Evolutionary conservation across 108 stramenopile species (phyloP), one percentile per base, ranked within the genome.

Genomic region (Chaetoceros tenuissimus): DNA sequence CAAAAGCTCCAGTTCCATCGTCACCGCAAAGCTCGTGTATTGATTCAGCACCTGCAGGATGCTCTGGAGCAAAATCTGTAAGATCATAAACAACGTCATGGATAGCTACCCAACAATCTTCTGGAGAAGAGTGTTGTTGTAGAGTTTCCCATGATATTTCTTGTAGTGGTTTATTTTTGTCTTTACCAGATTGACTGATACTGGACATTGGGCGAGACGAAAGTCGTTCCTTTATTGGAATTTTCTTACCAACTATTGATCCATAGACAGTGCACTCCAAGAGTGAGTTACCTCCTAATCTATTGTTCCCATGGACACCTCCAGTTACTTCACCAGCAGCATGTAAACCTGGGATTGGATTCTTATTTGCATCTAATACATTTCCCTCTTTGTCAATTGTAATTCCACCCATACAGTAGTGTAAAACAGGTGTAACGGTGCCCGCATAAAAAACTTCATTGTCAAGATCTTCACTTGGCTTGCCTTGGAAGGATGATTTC

Each of bases 391-490:
- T 59, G 65, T 89, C 70, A 46, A 96, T 90, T 27, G 71, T 82
- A 31, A 96, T 70, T 13, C 94, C 95, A 23, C 95, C 95, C 92
- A 96, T 94, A 48, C 87, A 89, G 74, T 96, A 96, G 64, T 96
- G 95, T 28, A 96, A 64, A 1, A 82, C 82, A 5, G 92, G 89
- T 27, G 75, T 73, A 10, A 92, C 81, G 30, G 62, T 82, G 26
- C 91, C 91, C 27, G 79, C 86, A 57, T 82, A 92, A 59, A 88
- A 92, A 1, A 65, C 61, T 72, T 92, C 91, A 30, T 58, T 65
- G 19, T 50, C 50, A 51, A 82, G 34, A 53, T 80, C 51, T 20
- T 72, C 66, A 28, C 63, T 46, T 24, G 71, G 68, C 0, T 71
- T 66, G 46, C 73, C 74, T 22, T 51, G 61, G 60, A 85, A 89